Evolutionary conservation across 208 protist species (phyloP).

Genomic region (Herpetomonas muscarum): DNA sequence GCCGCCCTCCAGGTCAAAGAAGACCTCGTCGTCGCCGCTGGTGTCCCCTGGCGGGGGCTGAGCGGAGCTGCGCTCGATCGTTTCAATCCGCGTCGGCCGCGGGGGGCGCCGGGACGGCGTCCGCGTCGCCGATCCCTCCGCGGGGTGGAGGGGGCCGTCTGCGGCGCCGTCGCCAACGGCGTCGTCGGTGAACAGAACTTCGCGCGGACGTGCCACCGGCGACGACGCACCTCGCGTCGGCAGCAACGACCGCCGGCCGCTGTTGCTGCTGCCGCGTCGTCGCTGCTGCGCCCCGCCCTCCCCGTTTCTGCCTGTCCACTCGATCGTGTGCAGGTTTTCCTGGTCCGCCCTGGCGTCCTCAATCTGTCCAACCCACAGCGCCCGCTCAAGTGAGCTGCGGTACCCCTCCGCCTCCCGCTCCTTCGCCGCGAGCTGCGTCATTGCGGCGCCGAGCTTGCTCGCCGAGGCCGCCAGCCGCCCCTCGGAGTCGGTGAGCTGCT

Average conservation of each 20-base stretch:
- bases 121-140: constrained; percentile 1
- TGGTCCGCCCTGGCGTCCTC: constrained; percentile 4
- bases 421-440: constrained; percentile 23
- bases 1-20: constrained; percentile 3
- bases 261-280: background rate
- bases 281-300: background rate
- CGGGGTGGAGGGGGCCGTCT: too few relatives aligned
- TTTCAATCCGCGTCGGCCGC: constrained; percentile 12
- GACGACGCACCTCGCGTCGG: background rate
- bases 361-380: constrained; percentile 26
- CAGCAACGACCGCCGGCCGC: background rate
- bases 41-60: background rate
- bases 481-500: constrained; percentile 11
- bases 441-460: constrained; percentile 16
- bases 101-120: background rate
- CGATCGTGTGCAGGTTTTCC: background rate
- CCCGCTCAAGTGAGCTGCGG: constrained; percentile 37
- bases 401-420: constrained; percentile 52
- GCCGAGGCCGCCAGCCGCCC: constrained; percentile 24
- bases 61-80: constrained; percentile 15
- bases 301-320: background rate
- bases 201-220: background rate
- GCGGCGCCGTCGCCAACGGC: too few relatives aligned
- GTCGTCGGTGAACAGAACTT: background rate
- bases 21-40: constrained; percentile 1